Evolutionary conservation across 345 rosid genomes (phyloP).

Genomic region (Pugionium cornutum): DNA sequence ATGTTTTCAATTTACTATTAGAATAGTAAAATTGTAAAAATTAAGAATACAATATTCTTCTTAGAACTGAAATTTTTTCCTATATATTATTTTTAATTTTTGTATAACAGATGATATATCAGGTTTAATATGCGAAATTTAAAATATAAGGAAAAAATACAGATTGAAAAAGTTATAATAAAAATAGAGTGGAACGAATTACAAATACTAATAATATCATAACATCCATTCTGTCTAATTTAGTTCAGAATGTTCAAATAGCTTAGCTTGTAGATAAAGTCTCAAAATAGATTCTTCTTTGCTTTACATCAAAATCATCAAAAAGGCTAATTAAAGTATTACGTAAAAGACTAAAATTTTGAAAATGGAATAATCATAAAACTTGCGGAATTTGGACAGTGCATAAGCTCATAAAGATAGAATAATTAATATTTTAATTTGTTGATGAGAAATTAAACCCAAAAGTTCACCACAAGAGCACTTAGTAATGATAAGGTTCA

Average conservation of each 20-base stretch:
- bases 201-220: too few species aligned
- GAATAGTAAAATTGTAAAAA: too few species aligned
- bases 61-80: too few species aligned
- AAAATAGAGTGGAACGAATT: too few species aligned
- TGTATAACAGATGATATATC: too few species aligned
- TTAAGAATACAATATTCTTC: too few species aligned
- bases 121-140: too few species aligned
- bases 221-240: too few species aligned
- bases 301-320: slow-evolving; percentile 47
- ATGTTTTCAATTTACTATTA: too few species aligned
- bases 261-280: slow-evolving; percentile 39
- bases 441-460: background rate
- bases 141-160: too few species aligned
- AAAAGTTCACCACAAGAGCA: slow-evolving; percentile 23
- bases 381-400: slow-evolving; percentile 34
- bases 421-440: slow-evolving; percentile 1
- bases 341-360: slow-evolving; percentile 35
- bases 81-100: too few species aligned
- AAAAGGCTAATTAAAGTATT: slow-evolving; percentile 41
- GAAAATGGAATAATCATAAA: slow-evolving; percentile 35
- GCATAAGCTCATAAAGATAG: slow-evolving; percentile 11
- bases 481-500: slow-evolving; percentile 9
- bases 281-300: slow-evolving; percentile 37
- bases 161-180: too few species aligned
- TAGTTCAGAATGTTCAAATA: slow-evolving; percentile 25